phyloP scores from a whole-genome alignment of 768 basidiomycete species.

The Amanita brunnescens region DNA sequence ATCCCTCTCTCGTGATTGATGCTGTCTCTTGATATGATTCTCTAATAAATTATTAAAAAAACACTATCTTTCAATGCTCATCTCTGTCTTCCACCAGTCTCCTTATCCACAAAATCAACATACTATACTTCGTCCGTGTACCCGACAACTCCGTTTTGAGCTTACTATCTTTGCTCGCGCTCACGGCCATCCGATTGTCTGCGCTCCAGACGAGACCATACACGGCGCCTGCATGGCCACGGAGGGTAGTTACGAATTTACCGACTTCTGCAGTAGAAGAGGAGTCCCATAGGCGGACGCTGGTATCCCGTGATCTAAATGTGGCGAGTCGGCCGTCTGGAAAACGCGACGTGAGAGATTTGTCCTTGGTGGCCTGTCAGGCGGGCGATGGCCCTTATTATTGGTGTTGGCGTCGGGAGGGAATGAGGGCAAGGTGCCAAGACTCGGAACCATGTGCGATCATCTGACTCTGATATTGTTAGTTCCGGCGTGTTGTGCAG shows the following conservation, averaged over 20 bases:
- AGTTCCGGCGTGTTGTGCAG: conserved; percentile 64
- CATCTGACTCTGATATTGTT: conserved; percentile 92
- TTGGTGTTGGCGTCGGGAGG: conserved; percentile 11
- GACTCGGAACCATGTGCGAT: conserved; percentile 96
- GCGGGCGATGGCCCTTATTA: conserved; percentile 44
- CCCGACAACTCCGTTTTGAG: conserved; percentile 91
- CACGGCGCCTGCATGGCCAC: conserved; percentile 91
- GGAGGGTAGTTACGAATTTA: conserved; percentile 83
- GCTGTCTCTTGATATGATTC: too few relatives aligned
- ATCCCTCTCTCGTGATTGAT: too few relatives aligned
- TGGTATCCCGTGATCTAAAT: conserved; percentile 84
- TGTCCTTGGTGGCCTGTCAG: conserved; percentile 94
- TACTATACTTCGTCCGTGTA: conserved; percentile 97
- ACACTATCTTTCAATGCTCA: too few relatives aligned
- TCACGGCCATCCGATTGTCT: conserved; percentile 85
- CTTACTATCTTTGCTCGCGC: conserved; percentile 95
- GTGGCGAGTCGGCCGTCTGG: conserved; percentile 91
- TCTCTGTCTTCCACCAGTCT: conserved; percentile 97
- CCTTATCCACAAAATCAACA: conserved; percentile 98
- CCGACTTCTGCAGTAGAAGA: conserved; percentile 38
- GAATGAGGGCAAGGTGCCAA: conserved; percentile 36
- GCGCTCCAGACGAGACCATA: conserved; percentile 95
- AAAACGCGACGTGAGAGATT: conserved; percentile 89
- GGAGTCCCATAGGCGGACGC: conserved; percentile 89
- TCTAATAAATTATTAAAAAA: too few relatives aligned